These are phyloP conservation scores for Thraustotheca clavata DNA, from an alignment of 352 stramenopile genomes.

Conservation along the genomic window DNA sequence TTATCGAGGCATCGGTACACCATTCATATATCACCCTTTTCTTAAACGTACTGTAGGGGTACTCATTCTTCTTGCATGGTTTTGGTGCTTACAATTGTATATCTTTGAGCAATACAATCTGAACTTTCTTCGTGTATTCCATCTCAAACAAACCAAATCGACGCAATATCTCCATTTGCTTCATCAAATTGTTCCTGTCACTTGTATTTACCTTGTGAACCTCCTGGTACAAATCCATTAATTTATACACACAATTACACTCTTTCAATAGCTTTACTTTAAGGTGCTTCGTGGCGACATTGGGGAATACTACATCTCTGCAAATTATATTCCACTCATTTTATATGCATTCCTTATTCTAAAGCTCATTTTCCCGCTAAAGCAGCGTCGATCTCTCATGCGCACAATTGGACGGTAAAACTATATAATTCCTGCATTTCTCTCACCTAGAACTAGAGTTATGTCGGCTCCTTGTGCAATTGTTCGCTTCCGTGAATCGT, in stretches of 20 bases:
- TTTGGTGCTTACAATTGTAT: slow-evolving; percentile 20
- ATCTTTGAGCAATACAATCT: slow-evolving; percentile 10
- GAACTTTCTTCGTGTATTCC: slow-evolving; percentile 8
- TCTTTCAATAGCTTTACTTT: slow-evolving; percentile 81
- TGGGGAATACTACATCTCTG: slow-evolving; percentile 57
- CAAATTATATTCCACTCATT: slow-evolving; percentile 87
- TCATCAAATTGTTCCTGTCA: slow-evolving; percentile 94
- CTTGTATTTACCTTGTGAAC: slow-evolving; percentile 90
- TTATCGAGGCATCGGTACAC: slow-evolving; percentile 14
- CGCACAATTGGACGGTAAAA: neutral
- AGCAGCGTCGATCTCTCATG: slow-evolving; percentile 14
- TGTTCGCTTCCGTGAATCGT: slow-evolving; percentile 83
- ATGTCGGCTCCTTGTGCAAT: slow-evolving; percentile 2
- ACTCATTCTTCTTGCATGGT: slow-evolving; percentile 16
- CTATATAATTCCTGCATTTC: neutral
- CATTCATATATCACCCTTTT: neutral
- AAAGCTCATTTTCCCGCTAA: slow-evolving; percentile 16
- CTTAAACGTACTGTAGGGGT: slow-evolving; percentile 8
- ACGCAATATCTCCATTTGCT: slow-evolving; percentile 84
- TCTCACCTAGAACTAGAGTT: neutral
- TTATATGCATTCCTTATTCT: slow-evolving; percentile 67
- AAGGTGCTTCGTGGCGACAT: slow-evolving; percentile 89
- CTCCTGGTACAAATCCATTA: slow-evolving; percentile 49
- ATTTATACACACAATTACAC: neutral
- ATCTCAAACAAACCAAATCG: slow-evolving; percentile 18